phyloP scores from a whole-genome alignment of 2,329 filamentous ascomycete genomes.

The Colletotrichum limetticola region DNA sequence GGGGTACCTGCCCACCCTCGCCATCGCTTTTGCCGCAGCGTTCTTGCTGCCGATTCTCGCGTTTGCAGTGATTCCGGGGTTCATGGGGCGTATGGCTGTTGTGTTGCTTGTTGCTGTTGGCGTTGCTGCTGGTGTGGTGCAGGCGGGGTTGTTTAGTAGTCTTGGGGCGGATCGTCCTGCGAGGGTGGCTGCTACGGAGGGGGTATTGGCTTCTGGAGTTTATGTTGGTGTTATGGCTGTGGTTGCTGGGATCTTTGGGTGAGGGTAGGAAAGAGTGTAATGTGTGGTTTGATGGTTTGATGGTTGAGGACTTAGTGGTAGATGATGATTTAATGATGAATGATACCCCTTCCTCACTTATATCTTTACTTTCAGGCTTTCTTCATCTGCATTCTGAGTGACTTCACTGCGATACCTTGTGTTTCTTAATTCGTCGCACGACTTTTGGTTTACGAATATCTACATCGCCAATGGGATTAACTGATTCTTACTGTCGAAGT shows the following conservation, averaged over 20 bases:
- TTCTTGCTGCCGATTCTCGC: conserved; percentile 68
- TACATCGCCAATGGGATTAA: too few species aligned
- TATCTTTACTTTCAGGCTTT: not conserved
- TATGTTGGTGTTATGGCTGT: conserved; percentile 51
- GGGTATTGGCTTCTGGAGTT: conserved; percentile 42
- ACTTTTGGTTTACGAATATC: too few species aligned
- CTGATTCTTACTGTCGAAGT: too few species aligned
- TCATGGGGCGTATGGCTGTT: conserved; percentile 67
- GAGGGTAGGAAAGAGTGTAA: not conserved
- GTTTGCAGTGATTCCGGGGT: conserved; percentile 67
- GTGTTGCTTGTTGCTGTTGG: conserved; percentile 63
- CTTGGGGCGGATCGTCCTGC: conserved; percentile 36
- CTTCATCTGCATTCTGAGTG: too few species aligned
- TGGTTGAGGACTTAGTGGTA: not conserved
- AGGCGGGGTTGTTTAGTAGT: conserved; percentile 42
- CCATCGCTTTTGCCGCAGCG: conserved; percentile 59
- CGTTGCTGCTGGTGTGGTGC: conserved; percentile 46
- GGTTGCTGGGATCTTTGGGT: conserved; percentile 42
- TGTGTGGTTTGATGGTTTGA: not conserved
- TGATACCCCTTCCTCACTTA: not conserved
- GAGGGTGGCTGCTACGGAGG: conserved; percentile 27
- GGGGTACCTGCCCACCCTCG: conserved; percentile 42
- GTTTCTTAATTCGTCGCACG: too few species aligned
- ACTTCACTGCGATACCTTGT: too few species aligned
- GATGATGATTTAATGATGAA: not conserved